Conservation (phyloP, 1,284 basidiomycete genomes). For the Leccinum huronense region DNA sequence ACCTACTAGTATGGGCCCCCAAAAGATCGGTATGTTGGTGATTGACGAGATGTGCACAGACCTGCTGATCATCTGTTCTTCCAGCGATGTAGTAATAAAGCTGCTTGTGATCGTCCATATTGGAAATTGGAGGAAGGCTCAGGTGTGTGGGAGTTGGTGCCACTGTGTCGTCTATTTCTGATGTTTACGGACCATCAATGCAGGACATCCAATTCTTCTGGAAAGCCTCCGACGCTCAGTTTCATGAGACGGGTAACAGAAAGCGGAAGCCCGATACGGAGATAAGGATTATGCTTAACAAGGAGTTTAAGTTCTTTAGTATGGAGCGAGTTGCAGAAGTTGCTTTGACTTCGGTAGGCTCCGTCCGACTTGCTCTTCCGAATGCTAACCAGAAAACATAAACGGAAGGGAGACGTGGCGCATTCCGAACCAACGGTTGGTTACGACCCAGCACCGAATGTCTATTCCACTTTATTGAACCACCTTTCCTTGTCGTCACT, state of each 20-base stretch:
- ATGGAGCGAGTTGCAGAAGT: slow-evolving; percentile 93
- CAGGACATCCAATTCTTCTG: slow-evolving; percentile 98
- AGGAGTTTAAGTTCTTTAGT: slow-evolving; percentile 86
- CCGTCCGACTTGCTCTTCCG: background rate
- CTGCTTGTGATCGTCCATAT: slow-evolving; percentile 95
- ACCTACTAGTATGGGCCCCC: slow-evolving; percentile 66
- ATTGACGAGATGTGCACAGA: background rate
- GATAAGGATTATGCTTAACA: slow-evolving; percentile 99
- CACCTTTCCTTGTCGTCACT: slow-evolving; percentile 97
- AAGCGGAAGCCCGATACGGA: slow-evolving; percentile 95
- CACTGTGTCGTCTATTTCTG: background rate
- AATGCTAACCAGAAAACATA: slow-evolving; percentile 20
- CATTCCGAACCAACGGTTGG: slow-evolving; percentile 91
- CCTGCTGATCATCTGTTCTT: slow-evolving; percentile 71
- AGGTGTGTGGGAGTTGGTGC: slow-evolving; percentile 47
- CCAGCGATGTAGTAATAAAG: slow-evolving; percentile 96
- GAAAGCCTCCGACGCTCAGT: slow-evolving; percentile 96
- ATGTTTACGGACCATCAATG: slow-evolving; percentile 4
- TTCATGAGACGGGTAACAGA: slow-evolving; percentile 98
- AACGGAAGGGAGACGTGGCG: slow-evolving; percentile 83
- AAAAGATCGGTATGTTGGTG: slow-evolving; percentile 75
- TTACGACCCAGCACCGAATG: slow-evolving; percentile 97
- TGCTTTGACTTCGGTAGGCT: slow-evolving; percentile 64
- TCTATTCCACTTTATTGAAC: slow-evolving; percentile 92
- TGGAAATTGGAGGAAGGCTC: slow-evolving; percentile 92